Base-by-base conservation (phyloP, 2,329 filamentous ascomycete species). In the Monosporascus ibericus region DNA sequence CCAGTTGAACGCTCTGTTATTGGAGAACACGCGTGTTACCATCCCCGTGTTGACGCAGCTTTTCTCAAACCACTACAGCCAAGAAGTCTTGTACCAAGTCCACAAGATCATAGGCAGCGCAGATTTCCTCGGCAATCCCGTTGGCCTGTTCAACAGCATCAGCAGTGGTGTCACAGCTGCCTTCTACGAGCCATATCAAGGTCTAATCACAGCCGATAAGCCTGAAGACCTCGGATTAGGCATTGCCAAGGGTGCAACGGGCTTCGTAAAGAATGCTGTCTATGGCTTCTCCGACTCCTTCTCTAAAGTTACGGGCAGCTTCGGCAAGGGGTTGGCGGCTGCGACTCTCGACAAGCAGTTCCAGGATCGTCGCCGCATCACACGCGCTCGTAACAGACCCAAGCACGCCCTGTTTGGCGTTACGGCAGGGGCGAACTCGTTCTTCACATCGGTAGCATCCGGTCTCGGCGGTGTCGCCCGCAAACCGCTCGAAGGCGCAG, bases 111-210 rank as follows among this genome's bases (percentile, higher is more conserved):
- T 99, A 52, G 94, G 94, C 18, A 97, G 92, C 6, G 94, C 94
- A 5, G 94, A 99, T 70, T 97, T 99, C 80, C 78, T 99, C 6
- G 94, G 94, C 38, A 99, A 99, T 63, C 94, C 94, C 0, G 95
- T 99, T 17, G 94, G 94, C 44, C 77, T 99, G 44, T 99, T 99
- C 84, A 97, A 95, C 75, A 99, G 92, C 67, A 88, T 99, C 70
- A 95, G 90, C 63, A 99, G 94, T 46, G 94, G 95, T 62, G 90
- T 99, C 50, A 92, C 90, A 20, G 94, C 96, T 68, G 96, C 99
- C 67, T 99, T 99, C 75, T 99, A 99, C 76, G 95, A 99, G 69
- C 94, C 94, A 38, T 99, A 99, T 73, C 94, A 99, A 74, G 90
- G 95, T 22, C 82, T 99, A 48, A 95, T 99, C 68, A 90, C 95